Base-by-base conservation (phyloP, 2,329 filamentous ascomycete genomes). In the Aspergillus melleus region DNA sequence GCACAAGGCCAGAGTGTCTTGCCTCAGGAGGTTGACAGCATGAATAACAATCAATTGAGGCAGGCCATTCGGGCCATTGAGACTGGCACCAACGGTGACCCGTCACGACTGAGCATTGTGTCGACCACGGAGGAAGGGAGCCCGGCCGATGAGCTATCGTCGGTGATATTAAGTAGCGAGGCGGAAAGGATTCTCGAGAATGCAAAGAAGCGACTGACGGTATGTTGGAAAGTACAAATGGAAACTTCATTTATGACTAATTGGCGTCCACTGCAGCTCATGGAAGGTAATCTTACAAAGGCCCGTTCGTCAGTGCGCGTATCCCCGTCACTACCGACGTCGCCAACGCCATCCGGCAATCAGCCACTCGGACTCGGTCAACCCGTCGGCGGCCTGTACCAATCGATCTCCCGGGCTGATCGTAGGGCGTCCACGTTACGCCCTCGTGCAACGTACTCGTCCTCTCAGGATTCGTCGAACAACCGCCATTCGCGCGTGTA, bases 171-270 rank as follows among this genome's bases (percentile, higher is more conserved):
- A 64, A 94, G 91, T 74, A 88, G 89, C 66, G 86, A 92, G 68
- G 93, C 93, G 1, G 93, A 97, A 73, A 83, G 93, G 70, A 97
- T 97, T 71, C 82, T 98, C 57, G 91, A 92, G 58, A 96, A 96
- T 76, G 94, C 94, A 32, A 97, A 97, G 79, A 89, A 88, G 74
- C 85, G 92, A 67, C 81, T 98, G 62, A 95, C 91, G 72, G 92
- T 96, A 82, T 74, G 90, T 77, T 42, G 19, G 49, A 26, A 19
- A 32, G 9, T 5, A 6, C 6, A n/a, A 16, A 32, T 20, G 12
- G 42, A 20, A 10, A 26, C 19, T 54, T 22, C 5, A 9, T 19
- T 46, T 20, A 14, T 47, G 24, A 29, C 26, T 30, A 16, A 59
- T 68, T 72, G 58, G 71, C 57, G 30, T 16, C 9, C 12, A 5